Conservation (phyloP, 2,329 filamentous ascomycete genomes). For the Fonsecaea erecta region DNA sequence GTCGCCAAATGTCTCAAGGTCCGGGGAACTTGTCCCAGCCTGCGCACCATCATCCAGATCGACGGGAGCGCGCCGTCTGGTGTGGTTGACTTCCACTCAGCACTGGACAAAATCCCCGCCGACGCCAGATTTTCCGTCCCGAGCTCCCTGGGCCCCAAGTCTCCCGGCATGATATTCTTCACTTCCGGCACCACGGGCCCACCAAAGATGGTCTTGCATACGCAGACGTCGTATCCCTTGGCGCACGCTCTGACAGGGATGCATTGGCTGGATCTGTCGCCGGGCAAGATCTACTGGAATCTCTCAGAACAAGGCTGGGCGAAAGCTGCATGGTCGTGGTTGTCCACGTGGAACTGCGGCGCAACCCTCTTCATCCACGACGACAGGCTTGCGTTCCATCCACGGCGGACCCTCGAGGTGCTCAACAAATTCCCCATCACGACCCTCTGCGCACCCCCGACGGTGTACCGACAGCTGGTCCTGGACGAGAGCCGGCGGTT, state of each 20-base stretch:
- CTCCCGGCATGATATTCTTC: constrained; percentile 47
- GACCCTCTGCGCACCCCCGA: constrained; percentile 49
- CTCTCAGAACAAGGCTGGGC: constrained; percentile 51
- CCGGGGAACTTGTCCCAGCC: constrained; percentile 40
- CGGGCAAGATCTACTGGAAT: constrained; percentile 48
- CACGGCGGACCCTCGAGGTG: constrained; percentile 41
- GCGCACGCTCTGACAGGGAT: constrained; percentile 47
- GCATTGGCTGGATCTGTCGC: constrained; percentile 45
- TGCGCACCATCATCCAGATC: constrained; percentile 44
- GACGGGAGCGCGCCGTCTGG: constrained; percentile 25
- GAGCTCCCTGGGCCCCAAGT: constrained; percentile 36
- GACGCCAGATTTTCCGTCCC: constrained; percentile 32
- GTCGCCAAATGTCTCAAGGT: constrained; percentile 45
- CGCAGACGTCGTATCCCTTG: constrained; percentile 49
- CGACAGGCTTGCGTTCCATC: constrained; percentile 44
- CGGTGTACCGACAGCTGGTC: constrained; percentile 49
- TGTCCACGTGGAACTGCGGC: constrained; percentile 49
- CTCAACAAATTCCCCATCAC: constrained; percentile 48
- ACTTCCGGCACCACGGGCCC: constrained; percentile 49
- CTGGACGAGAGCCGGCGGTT: constrained; percentile 42
- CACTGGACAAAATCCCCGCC: constrained; percentile 38
- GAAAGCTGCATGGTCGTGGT: constrained; percentile 49
- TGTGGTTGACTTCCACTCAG: constrained; percentile 39
- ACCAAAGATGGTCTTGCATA: constrained; percentile 50
- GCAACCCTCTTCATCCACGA: constrained; percentile 50